Conservation (phyloP, 768 basidiomycete species). For the Lyophyllum semitale region DNA sequence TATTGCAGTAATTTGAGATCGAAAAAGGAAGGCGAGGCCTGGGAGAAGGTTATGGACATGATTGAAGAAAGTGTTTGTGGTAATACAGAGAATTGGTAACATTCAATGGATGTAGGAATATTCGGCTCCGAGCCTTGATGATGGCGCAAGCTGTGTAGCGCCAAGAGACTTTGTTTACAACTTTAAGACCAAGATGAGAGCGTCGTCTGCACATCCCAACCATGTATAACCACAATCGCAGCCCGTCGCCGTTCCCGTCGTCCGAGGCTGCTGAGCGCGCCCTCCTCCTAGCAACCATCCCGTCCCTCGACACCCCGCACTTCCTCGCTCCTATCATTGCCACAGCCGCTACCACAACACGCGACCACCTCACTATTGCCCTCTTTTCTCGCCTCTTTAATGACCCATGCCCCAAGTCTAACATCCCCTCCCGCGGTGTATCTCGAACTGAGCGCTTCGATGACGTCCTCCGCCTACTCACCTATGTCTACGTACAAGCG, state of each 20-base stretch:
- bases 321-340: constrained; percentile 58
- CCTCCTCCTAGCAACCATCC: constrained; percentile 58
- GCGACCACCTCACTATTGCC: constrained; percentile 57
- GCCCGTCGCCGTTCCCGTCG: constrained; percentile 21
- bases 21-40: too few species aligned
- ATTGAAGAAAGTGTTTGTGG: too few species aligned
- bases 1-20: too few species aligned
- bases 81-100: too few species aligned
- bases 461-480: constrained; percentile 73
- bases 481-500: constrained; percentile 85
- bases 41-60: too few species aligned
- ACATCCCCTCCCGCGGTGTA: constrained; percentile 22
- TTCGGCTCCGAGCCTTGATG: too few species aligned
- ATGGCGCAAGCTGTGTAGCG: too few species aligned
- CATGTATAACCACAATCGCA: constrained; percentile 12
- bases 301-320: constrained; percentile 50
- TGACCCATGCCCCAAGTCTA: constrained; percentile 19
- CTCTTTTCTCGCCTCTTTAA: constrained; percentile 68
- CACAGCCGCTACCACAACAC: constrained; percentile 48
- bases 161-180: too few species aligned
- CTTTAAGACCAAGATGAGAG: background rate
- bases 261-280: constrained; percentile 28
- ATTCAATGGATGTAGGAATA: too few species aligned
- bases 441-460: constrained; percentile 57
- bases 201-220: constrained; percentile 1